Conservation (phyloP, 1,284 basidiomycete species). For the Hemileia vastatrix region DNA sequence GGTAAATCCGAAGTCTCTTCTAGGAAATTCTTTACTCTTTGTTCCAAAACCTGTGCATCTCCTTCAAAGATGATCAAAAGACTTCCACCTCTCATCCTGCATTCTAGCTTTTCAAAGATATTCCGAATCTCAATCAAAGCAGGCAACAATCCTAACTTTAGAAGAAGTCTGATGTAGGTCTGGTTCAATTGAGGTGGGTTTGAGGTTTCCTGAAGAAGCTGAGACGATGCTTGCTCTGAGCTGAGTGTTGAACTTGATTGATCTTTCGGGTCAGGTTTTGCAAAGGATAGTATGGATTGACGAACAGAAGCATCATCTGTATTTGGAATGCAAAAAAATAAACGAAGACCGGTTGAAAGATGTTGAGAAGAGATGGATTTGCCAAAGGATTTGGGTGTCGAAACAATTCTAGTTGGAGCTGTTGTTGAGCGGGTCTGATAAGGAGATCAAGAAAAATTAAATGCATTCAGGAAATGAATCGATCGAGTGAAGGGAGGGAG, state of each 20-base stretch:
- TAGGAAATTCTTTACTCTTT: constrained; percentile 43
- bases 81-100: constrained; percentile 72
- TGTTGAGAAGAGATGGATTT: constrained; percentile 60
- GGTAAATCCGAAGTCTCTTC: constrained; percentile 24
- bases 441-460: not conserved
- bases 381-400: constrained; percentile 68
- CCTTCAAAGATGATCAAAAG: constrained; percentile 78
- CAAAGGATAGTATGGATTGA: too few relatives aligned
- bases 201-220: constrained; percentile 24
- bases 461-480: not conserved
- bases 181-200: constrained; percentile 13
- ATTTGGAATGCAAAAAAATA: constrained; percentile 60
- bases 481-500: not conserved
- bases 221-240: constrained; percentile 9
- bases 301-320: constrained; percentile 24
- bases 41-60: constrained; percentile 49
- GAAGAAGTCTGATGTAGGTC: constrained; percentile 51
- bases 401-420: constrained; percentile 50
- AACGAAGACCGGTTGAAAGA: constrained; percentile 61
- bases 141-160: constrained; percentile 50
- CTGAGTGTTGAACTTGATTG: constrained; percentile 37
- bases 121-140: constrained; percentile 54
- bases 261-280: constrained; percentile 26
- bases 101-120: constrained; percentile 54
- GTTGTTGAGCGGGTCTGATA: constrained; percentile 38